Base-by-base conservation (phyloP, 805 yeast species). In the Pichia insulana region DNA sequence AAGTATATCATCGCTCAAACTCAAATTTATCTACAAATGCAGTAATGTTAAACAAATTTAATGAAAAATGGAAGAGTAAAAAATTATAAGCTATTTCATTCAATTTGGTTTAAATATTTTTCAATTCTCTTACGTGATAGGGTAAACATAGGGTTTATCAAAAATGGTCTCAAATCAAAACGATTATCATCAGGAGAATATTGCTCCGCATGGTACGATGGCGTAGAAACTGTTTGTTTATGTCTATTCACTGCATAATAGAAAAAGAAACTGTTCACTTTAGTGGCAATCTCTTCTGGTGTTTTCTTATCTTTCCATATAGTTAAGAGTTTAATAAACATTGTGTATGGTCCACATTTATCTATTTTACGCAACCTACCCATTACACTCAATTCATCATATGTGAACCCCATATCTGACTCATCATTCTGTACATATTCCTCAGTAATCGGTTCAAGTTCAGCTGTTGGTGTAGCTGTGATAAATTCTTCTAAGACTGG, bases 101-200 rank as follows among this genome's bases (percentile, higher is more conserved):
- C 17, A 75, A 68, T 51, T 73, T 51, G 13, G 63, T 62, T 40
- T 62, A 61, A 12, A 66, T 47, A 3, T 52, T 52, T 36, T 60
- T 54, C n/a, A 71, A 62, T 15, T 52, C 52, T 62, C 73, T 70
- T 76, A 68, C n/a, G 65, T 73, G 20, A 88, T 90, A 30, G 83
- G 76, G 42, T 74, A 62, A 87, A 92, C 48, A 85, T 68, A 25
- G 97, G 97, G 52, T 85, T 78, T 44, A 92, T 86, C 59, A 94
- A 69, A 62, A 92, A 88, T n/a, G 98, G 99, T 52, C 99, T 73
- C 56, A 94, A 68, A 60, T 92, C 99, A 62, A 84, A 92, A 54
- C 99, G 73, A 60, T 92, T 92, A 62, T 92, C 99, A 62, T 92
- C 99, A 1, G 98, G 97, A 2, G 97, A 89, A 58, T 92, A 92